Conservation (phyloP, 2,329 filamentous ascomycete genomes). For the Amylocarpus encephaloides region DNA sequence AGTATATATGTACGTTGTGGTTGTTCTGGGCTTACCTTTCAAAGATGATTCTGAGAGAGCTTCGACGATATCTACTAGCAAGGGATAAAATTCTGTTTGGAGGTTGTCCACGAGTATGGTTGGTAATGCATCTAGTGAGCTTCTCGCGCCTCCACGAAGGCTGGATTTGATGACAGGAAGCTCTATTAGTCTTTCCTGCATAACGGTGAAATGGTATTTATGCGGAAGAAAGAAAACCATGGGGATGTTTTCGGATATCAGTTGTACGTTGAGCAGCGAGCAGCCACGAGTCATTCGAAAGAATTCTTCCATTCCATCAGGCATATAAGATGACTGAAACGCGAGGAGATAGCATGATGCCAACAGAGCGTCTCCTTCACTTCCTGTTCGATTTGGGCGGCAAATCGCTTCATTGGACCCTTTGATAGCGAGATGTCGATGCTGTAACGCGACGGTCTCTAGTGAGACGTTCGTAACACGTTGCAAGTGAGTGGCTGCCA, state of each 20-base stretch:
- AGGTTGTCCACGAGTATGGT: constrained; percentile 38
- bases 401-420: constrained; percentile 52
- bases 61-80: constrained; percentile 40
- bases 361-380: constrained; percentile 53
- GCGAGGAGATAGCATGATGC: constrained; percentile 54
- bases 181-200: constrained; percentile 41
- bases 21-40: constrained; percentile 18
- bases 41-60: constrained; percentile 23
- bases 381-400: constrained; percentile 36
- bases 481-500: constrained; percentile 60
- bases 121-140: constrained; percentile 37
- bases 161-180: constrained; percentile 40
- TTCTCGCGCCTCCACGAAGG: constrained; percentile 43
- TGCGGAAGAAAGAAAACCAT: constrained; percentile 44
- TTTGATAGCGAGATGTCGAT: constrained; percentile 59
- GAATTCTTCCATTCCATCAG: constrained; percentile 54
- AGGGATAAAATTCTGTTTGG: constrained; percentile 41
- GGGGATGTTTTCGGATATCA: constrained; percentile 44
- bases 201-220: constrained; percentile 35
- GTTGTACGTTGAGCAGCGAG: constrained; percentile 47
- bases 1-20: not conserved
- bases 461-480: constrained; percentile 37
- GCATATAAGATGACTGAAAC: constrained; percentile 51
- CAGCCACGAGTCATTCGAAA: constrained; percentile 56
- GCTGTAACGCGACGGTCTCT: constrained; percentile 47